Percentiles rank a stretch among this genome's conserved stretches.
Evolutionary conservation across 73 alveolate genomes (phyloP).

Genomic region (Tetrahymena borealis): DNA sequence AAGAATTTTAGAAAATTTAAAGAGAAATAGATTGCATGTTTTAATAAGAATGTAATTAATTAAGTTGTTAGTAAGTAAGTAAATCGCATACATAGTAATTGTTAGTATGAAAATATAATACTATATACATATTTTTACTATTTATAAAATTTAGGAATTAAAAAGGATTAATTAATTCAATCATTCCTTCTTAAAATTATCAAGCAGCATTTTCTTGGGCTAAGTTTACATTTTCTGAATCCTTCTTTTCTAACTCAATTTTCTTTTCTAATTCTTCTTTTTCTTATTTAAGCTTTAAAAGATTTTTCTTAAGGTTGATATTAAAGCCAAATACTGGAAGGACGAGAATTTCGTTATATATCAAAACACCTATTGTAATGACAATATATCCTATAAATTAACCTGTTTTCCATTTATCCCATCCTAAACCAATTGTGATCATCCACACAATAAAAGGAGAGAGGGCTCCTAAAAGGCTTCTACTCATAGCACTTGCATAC

Average conservation of each 20-base stretch:
- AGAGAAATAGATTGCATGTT: no score
- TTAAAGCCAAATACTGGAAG: not conserved
- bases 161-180: no score
- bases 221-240: not conserved
- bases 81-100: no score
- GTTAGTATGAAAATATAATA: no score
- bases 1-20: no score
- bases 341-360: constrained; percentile 71
- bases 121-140: no score
- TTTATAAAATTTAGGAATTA: no score
- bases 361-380: constrained; percentile 74
- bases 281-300: not conserved
- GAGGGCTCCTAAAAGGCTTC: constrained; percentile 67
- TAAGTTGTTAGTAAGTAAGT: no score
- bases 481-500: constrained; percentile 71
- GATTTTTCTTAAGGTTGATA: not conserved
- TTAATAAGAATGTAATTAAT: no score
- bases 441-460: constrained; percentile 84
- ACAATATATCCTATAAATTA: constrained; percentile 84
- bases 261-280: not conserved
- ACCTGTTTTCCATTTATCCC: constrained; percentile 66
- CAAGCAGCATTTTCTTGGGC: not conserved
- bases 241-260: not conserved
- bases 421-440: constrained; percentile 61
- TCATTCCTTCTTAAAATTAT: not conserved